phyloP scores from a whole-genome alignment of 176 grass and related monocot species.

The Typha latifolia region DNA sequence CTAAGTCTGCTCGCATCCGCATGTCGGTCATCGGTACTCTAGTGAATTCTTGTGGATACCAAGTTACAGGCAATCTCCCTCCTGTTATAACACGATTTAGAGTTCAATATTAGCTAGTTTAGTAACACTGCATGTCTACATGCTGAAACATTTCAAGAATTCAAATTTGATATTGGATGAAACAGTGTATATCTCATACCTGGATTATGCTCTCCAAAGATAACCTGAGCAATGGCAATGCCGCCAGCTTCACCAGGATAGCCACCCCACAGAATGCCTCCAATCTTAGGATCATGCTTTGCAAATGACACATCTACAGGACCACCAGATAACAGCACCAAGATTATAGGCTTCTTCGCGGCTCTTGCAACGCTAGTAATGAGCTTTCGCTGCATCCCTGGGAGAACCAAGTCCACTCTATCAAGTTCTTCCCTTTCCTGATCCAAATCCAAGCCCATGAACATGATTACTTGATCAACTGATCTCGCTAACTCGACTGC shows the following conservation, averaged over 20 bases:
- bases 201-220: slow-evolving; percentile 74
- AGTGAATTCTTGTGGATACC: slow-evolving; percentile 65
- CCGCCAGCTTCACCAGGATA: slow-evolving; percentile 88
- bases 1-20: slow-evolving; percentile 57
- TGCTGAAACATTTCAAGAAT: not conserved
- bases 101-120: too few species aligned
- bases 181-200: slow-evolving; percentile 10
- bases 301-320: slow-evolving; percentile 63
- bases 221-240: slow-evolving; percentile 51
- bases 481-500: slow-evolving; percentile 25
- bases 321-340: slow-evolving; percentile 72
- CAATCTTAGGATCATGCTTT: slow-evolving; percentile 44
- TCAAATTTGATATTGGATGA: not conserved
- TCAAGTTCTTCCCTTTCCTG: slow-evolving; percentile 71
- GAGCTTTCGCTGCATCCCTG: slow-evolving; percentile 51
- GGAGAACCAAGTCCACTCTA: slow-evolving; percentile 47
- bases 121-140: not conserved
- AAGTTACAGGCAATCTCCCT: slow-evolving; percentile 64
- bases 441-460: slow-evolving; percentile 50
- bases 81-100: slow-evolving; percentile 1
- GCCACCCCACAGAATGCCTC: slow-evolving; percentile 80
- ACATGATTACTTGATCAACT: slow-evolving; percentile 36
- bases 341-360: slow-evolving; percentile 42
- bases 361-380: slow-evolving; percentile 41
- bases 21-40: slow-evolving; percentile 66